Evolutionary conservation across 2,329 filamentous ascomycete species (phyloP).

Genomic region (Paecilomyces sp.): DNA sequence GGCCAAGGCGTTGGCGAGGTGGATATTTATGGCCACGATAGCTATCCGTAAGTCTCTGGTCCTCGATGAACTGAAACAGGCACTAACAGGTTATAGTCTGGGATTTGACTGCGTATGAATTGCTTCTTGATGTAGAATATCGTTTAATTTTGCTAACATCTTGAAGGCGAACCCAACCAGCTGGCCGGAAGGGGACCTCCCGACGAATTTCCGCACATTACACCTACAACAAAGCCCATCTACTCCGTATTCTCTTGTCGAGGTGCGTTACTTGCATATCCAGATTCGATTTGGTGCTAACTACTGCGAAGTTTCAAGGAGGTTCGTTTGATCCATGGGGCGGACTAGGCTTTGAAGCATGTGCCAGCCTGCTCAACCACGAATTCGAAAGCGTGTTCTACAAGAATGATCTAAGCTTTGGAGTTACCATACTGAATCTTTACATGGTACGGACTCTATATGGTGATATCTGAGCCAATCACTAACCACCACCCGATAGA

Average conservation of each 20-base stretch:
- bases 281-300: background rate
- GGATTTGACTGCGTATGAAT: slow-evolving; percentile 33
- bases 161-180: slow-evolving; percentile 46
- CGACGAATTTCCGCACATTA: slow-evolving; percentile 46
- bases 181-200: slow-evolving; percentile 54
- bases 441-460: slow-evolving; percentile 56
- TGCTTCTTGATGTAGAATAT: background rate
- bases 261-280: slow-evolving; percentile 28
- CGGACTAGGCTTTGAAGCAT: slow-evolving; percentile 61
- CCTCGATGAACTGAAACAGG: background rate
- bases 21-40: slow-evolving; percentile 62
- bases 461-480: background rate
- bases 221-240: slow-evolving; percentile 57
- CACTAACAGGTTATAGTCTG: slow-evolving; percentile 16
- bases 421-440: slow-evolving; percentile 60
- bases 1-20: slow-evolving; percentile 51
- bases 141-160: slow-evolving; percentile 4
- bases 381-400: slow-evolving; percentile 74
- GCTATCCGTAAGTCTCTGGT: slow-evolving; percentile 43
- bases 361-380: slow-evolving; percentile 58
- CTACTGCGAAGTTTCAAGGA: slow-evolving; percentile 53
- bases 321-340: slow-evolving; percentile 71
- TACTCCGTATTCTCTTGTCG: slow-evolving; percentile 59
- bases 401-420: slow-evolving; percentile 65
- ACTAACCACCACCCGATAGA: slow-evolving; percentile 29